These are phyloP conservation scores for Elongisporangium prolatum DNA, from an alignment of 352 stramenopile species.

Conservation along the genomic window DNA sequence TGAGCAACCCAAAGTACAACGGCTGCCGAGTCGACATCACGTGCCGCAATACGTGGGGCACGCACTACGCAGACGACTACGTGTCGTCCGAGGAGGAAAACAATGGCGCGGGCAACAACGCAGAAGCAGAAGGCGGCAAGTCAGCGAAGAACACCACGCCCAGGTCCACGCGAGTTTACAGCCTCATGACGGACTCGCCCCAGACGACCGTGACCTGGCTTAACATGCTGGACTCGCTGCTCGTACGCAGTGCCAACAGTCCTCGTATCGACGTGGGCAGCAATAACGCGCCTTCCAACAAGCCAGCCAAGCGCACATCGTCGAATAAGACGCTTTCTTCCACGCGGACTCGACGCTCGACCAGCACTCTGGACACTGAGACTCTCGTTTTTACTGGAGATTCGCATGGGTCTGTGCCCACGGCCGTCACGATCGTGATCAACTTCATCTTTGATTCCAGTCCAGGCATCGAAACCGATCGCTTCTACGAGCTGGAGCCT, in stretches of 20 bases:
- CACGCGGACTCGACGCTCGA: constrained; percentile 12
- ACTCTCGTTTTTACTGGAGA: constrained; percentile 44
- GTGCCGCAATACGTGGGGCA: constrained; percentile 73
- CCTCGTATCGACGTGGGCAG: constrained; percentile 42
- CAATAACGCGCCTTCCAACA: constrained; percentile 1
- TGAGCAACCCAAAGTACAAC: constrained; percentile 74
- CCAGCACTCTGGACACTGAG: constrained; percentile 42
- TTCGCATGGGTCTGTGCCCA: constrained; percentile 25
- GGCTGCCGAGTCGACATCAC: constrained; percentile 83
- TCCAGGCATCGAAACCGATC: constrained; percentile 67
- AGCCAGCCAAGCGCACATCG: constrained; percentile 6
- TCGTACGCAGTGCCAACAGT: constrained; percentile 71
- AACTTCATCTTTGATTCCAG: constrained; percentile 83
- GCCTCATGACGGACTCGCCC: constrained; percentile 70
- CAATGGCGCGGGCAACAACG: constrained; percentile 22
- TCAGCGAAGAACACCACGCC: constrained; percentile 39
- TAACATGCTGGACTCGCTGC: constrained; percentile 65
- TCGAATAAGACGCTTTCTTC: neutral
- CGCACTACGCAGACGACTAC: constrained; percentile 76
- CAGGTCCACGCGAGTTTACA: constrained; percentile 66
- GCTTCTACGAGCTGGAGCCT: constrained; percentile 63
- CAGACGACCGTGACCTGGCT: constrained; percentile 70
- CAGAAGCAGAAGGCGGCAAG: constrained; percentile 8
- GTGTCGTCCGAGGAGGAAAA: constrained; percentile 75
- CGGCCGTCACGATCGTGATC: constrained; percentile 52